phyloP scores from a whole-genome alignment of 2,329 filamentous ascomycete species.

The Aspergillus floridensis region DNA sequence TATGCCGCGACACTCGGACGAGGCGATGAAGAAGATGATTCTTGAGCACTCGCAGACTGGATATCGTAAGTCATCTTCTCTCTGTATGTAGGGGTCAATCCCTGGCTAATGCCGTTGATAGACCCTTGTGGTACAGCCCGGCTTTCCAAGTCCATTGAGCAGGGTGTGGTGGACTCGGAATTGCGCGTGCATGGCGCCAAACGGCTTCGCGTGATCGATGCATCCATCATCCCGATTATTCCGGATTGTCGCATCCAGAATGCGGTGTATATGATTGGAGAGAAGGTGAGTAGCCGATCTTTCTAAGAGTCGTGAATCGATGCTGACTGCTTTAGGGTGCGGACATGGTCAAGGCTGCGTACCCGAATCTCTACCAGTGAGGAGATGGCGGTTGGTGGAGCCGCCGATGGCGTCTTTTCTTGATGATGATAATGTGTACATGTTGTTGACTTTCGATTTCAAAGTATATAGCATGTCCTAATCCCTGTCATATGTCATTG shows the following conservation, averaged over 20 bases:
- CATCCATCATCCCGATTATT: background rate
- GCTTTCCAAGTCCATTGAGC: background rate
- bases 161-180: slow-evolving; percentile 1
- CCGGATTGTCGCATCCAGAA: slow-evolving; percentile 3
- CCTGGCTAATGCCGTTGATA: background rate
- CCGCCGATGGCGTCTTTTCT: too few relatives aligned
- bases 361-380: background rate
- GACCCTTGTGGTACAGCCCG: slow-evolving; percentile 4
- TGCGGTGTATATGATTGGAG: slow-evolving; percentile 1
- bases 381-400: too few relatives aligned
- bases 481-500: too few relatives aligned
- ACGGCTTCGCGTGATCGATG: slow-evolving; percentile 1
- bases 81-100: background rate
- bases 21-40: slow-evolving; percentile 2
- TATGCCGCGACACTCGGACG: slow-evolving; percentile 1
- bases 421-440: too few relatives aligned
- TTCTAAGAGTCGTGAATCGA: too few relatives aligned
- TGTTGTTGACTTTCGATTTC: too few relatives aligned
- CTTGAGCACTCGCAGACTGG: background rate
- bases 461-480: too few relatives aligned
- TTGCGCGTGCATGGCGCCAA: background rate
- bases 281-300: background rate
- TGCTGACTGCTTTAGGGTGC: background rate
- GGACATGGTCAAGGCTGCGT: background rate
- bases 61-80: background rate